Base-by-base conservation (phyloP, 2,329 filamentous ascomycete species). In the Colletotrichum theobromicola region DNA sequence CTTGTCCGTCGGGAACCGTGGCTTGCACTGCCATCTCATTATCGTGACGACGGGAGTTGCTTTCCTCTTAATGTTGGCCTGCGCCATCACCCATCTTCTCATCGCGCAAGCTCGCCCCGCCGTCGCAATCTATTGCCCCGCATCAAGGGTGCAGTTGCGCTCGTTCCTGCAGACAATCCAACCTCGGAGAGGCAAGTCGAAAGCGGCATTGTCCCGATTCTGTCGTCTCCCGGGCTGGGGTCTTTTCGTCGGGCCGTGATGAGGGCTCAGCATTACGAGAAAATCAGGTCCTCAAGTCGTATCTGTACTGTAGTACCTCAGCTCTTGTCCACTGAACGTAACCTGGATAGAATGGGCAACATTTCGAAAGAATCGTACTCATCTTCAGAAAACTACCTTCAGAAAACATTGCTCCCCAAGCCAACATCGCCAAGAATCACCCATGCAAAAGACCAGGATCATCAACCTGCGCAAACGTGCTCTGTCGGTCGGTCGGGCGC, bases 131-230 rank as follows among this genome's bases (percentile, higher is more conserved):
- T 57, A 50, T 18, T 46, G 55, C 30, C 67, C 66, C 67, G 37
- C 67, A 71, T 61, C 10, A 21, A 12, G 55, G 4, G 67, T 55
- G 26, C 42, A 66, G 4, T 28, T 26, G 61, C 34, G 67, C 61
- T 66, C 53, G 72, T 57, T 50, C 67, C 53, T 74, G 67, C 61
- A 62, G 46, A 42, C 15, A 55, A 57, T 24, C 72, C 72, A 72
- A 63, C 7, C 67, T 67, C 53, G 62, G 72, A 74, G 30, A 67
- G 72, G 72, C 24, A 74, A 62, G 72, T 74, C 67, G 55, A 46
- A 62, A 71, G 62, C n/a, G 26, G 35, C 15, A 1, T 61, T 13
- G 32, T 42, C 58, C 67, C 42, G 67, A 26, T 55, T 42, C 71
- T 26, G 46, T 46, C 42, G 30, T 53, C 28, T 62, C 0, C 42